Conservation (phyloP, 106 monocot genomes). For the Dendrobium huoshanense region DNA sequence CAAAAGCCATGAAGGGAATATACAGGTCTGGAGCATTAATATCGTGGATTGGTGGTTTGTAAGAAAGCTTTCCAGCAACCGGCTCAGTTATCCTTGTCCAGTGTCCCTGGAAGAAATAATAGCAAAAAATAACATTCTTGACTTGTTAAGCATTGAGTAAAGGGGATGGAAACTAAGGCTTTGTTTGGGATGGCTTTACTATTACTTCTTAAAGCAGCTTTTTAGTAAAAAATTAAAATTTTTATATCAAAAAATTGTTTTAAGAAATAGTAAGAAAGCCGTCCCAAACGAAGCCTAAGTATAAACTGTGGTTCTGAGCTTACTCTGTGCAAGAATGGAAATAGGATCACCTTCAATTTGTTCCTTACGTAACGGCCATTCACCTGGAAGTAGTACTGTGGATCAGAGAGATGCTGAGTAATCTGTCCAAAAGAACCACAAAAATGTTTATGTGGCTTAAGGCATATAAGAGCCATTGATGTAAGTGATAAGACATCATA, state of each 20-base stretch:
- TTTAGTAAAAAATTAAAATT: no score
- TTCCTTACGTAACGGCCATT: constrained; percentile 39
- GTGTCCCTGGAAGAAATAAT: constrained; percentile 26
- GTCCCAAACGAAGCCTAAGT: no score
- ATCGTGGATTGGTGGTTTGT: constrained; percentile 39
- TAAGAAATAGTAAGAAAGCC: no score
- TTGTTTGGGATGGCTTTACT: no score
- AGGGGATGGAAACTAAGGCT: background rate
- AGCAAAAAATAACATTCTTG: background rate
- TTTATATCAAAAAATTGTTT: no score
- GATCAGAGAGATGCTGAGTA: constrained; percentile 38
- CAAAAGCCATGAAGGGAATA: constrained; percentile 46
- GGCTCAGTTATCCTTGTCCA: constrained; percentile 54
- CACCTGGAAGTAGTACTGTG: constrained; percentile 47
- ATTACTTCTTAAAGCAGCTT: no score
- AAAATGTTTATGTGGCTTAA: background rate
- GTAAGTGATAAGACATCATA: background rate
- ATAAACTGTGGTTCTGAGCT: background rate
- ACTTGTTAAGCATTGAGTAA: background rate
- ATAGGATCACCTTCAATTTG: constrained; percentile 37
- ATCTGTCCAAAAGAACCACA: constrained; percentile 22
- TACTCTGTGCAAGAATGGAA: constrained; percentile 48
- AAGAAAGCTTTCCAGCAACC: constrained; percentile 34
- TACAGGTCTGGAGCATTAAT: constrained; percentile 48
- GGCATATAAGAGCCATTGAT: background rate